These are phyloP conservation scores for Rutstroemia sp. DNA, from an alignment of 2,329 filamentous ascomycete genomes.

Conservation along the genomic window DNA sequence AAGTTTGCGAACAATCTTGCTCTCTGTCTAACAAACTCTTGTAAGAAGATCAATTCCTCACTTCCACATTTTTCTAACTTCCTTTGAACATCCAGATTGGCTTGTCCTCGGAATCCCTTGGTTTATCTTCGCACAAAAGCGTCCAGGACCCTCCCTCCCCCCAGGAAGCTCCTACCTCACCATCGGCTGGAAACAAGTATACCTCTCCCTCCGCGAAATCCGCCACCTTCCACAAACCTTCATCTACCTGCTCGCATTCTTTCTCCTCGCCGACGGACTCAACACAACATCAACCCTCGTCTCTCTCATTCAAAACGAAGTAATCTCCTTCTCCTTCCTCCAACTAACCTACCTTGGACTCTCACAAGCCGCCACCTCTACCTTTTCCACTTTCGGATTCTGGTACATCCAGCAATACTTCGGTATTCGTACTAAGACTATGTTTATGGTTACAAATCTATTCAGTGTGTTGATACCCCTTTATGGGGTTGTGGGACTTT, in stretches of 20 bases:
- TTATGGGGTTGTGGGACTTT: conserved; percentile 36
- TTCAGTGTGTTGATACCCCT: conserved; percentile 36
- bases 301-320: conserved; percentile 34
- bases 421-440: conserved; percentile 33
- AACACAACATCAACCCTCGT: conserved; percentile 35
- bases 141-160: conserved; percentile 33
- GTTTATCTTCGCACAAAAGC: conserved; percentile 36
- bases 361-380: conserved; percentile 33
- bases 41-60: conserved; percentile 21
- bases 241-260: conserved; percentile 35
- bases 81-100: conserved; percentile 30
- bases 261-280: conserved; percentile 35
- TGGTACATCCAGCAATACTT: conserved; percentile 37
- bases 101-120: conserved; percentile 36
- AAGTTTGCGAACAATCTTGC: conserved; percentile 34
- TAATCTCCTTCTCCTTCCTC: conserved; percentile 35
- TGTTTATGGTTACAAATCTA: conserved; percentile 36
- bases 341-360: conserved; percentile 36
- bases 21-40: conserved; percentile 35
- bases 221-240: conserved; percentile 34
- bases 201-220: conserved; percentile 33
- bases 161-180: conserved; percentile 34
- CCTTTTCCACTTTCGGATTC: conserved; percentile 34
- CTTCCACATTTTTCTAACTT: background rate
- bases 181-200: conserved; percentile 36